Conservation (phyloP, 2,329 filamentous ascomycete genomes). For the Metarhizium brunneum region DNA sequence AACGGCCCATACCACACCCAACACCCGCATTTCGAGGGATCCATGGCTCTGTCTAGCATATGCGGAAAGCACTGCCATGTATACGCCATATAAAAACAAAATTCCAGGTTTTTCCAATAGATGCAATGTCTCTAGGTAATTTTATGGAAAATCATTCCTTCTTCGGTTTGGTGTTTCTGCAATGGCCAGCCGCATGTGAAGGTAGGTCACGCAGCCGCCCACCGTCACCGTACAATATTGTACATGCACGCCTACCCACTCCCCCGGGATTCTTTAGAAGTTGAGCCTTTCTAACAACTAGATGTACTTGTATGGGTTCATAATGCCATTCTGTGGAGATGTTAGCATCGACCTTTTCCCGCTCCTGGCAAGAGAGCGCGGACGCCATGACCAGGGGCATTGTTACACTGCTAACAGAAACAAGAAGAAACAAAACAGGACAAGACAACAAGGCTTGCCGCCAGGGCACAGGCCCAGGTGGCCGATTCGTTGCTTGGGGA, state of each 20-base stretch:
- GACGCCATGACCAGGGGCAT: neutral
- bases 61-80: neutral
- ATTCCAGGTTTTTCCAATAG: neutral
- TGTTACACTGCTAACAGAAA: neutral
- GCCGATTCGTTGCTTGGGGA: neutral
- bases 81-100: neutral
- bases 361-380: neutral
- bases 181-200: neutral
- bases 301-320: conserved; percentile 99
- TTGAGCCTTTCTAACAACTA: conserved; percentile 16
- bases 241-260: neutral
- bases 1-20: neutral
- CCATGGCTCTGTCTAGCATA: neutral
- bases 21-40: neutral
- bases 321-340: conserved; percentile 72
- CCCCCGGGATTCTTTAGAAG: neutral
- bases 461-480: neutral
- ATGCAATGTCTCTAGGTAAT: neutral
- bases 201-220: neutral
- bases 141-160: neutral
- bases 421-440: neutral
- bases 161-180: neutral
- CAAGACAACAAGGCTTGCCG: neutral
- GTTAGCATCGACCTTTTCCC: conserved; percentile 16
- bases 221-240: neutral